A percentile compares a stretch with the other conserved stretches of the same genome.
Conservation (phyloP, 805 yeast species). For the Candida ovalis region DNA sequence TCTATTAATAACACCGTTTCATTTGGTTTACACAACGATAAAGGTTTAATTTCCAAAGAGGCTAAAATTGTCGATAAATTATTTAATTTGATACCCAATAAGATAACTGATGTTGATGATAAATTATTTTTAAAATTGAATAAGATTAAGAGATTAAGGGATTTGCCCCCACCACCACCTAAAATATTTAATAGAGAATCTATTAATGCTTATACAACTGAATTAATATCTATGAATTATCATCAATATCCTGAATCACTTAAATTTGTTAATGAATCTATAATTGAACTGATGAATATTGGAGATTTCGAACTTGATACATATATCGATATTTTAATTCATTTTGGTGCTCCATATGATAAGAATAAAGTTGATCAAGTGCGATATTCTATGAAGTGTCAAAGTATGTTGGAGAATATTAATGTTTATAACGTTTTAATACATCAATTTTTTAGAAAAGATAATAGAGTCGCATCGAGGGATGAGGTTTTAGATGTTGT, state of each 20-base stretch:
- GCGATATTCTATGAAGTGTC: neutral
- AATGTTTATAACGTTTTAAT: constrained; percentile 12
- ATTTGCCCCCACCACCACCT: constrained; percentile 7
- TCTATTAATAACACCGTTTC: neutral
- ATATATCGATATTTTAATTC: constrained; percentile 6
- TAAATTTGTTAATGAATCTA: constrained; percentile 9
- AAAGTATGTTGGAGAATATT: constrained; percentile 1
- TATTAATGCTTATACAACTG: constrained; percentile 7
- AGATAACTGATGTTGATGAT: neutral
- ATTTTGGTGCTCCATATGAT: constrained; percentile 8
- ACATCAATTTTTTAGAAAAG: constrained; percentile 4
- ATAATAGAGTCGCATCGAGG: neutral
- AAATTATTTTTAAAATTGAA: neutral
- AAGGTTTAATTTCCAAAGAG: neutral
- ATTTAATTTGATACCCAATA: constrained; percentile 1
- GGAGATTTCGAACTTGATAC: constrained; percentile 5
- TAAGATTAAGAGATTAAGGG: neutral
- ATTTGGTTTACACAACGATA: neutral
- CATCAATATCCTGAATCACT: constrained; percentile 4
- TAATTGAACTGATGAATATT: constrained; percentile 8
- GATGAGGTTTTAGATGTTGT: constrained; percentile 1
- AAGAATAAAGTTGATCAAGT: constrained; percentile 1
- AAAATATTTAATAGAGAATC: constrained; percentile 1
- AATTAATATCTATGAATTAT: constrained; percentile 6
- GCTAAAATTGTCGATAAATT: neutral